phyloP scores from a whole-genome alignment of 768 basidiomycete genomes.

The Suillus subalutaceus region DNA sequence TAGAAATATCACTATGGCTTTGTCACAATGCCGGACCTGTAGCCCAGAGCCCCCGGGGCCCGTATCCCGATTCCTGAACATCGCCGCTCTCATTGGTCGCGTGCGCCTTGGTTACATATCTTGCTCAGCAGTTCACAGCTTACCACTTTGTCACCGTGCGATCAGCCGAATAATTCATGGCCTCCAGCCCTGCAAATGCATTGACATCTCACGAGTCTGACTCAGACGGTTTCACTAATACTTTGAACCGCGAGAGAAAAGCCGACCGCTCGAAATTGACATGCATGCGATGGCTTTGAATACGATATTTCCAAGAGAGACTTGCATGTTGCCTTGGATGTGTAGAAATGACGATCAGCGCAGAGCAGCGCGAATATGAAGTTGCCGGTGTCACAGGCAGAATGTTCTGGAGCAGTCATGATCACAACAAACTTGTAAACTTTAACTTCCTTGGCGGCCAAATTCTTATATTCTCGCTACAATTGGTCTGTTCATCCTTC shows the following conservation, averaged over 20 bases:
- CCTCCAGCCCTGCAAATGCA: neutral
- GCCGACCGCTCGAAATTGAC: neutral
- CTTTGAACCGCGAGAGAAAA: neutral
- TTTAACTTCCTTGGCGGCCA: neutral
- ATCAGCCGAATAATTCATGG: neutral
- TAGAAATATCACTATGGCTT: neutral
- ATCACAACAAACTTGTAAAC: neutral
- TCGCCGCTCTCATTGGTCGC: neutral
- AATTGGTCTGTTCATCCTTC: neutral
- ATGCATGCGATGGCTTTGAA: neutral
- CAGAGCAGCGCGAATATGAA: neutral
- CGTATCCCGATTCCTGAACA: neutral
- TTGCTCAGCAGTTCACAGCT: neutral
- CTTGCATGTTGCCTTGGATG: neutral
- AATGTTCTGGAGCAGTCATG: conserved; percentile 5
- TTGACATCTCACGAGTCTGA: neutral
- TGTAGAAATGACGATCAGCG: neutral
- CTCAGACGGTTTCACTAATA: neutral
- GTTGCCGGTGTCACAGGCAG: neutral
- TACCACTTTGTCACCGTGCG: neutral
- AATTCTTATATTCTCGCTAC: neutral
- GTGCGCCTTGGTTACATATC: neutral
- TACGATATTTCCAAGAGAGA: neutral
- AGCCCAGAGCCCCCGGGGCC: neutral
- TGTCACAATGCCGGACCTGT: neutral